These are phyloP conservation scores for Phytophthora aleatoria DNA, from an alignment of 352 stramenopile genomes.

Conservation along the genomic window DNA sequence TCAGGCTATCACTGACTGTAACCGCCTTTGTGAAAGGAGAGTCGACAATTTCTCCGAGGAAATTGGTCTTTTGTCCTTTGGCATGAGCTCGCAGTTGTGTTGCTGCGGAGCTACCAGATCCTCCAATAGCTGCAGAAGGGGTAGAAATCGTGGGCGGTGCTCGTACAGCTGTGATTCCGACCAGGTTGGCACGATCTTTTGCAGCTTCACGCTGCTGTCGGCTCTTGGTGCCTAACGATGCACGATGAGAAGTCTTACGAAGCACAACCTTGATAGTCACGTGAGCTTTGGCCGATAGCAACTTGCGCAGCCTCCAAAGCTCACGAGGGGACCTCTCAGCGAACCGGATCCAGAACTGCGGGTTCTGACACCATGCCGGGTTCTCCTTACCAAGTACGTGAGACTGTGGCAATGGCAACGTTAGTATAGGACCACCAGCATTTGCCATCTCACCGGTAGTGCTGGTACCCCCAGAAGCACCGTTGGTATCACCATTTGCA, in stretches of 20 bases:
- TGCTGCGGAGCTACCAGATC: conserved; percentile 28
- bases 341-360: conserved; percentile 86
- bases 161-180: conserved; percentile 65
- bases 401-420: conserved; percentile 41
- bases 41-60: conserved; percentile 65
- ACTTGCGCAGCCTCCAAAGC: conserved; percentile 17
- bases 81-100: conserved; percentile 46
- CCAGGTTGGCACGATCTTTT: conserved; percentile 64
- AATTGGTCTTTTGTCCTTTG: conserved; percentile 71
- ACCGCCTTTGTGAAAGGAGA: conserved; percentile 48
- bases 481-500: conserved; percentile 39
- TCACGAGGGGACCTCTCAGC: conserved; percentile 33
- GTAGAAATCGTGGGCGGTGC: conserved; percentile 6
- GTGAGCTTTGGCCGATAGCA: conserved; percentile 41
- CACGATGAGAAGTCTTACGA: conserved; percentile 70
- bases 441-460: conserved; percentile 59
- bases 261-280: conserved; percentile 79
- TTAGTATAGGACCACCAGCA: conserved; percentile 74
- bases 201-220: conserved; percentile 57
- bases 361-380: conserved; percentile 84
- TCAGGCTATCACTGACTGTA: conserved; percentile 27
- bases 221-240: conserved; percentile 40
- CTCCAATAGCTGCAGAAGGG: conserved; percentile 18
- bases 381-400: conserved; percentile 56
- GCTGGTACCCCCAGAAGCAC: conserved; percentile 32